Conservation (phyloP, 2,329 filamentous ascomycete species). For the Tolypocladium inflatum region DNA sequence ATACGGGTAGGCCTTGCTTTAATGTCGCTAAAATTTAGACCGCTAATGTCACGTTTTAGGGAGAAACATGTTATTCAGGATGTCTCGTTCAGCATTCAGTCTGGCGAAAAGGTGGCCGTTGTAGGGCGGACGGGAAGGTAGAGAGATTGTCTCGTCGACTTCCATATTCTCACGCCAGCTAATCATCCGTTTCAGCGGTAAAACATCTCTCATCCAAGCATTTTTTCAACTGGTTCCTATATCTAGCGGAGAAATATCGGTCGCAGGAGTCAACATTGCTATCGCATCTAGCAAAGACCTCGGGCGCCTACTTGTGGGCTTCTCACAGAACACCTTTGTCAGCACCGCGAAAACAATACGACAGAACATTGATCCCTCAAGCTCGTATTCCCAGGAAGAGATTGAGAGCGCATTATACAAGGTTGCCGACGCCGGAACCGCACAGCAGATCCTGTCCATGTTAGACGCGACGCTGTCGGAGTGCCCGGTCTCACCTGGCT, state of each 20-base stretch:
- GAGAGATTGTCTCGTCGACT: not conserved
- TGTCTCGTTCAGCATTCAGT: not conserved
- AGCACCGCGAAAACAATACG: not conserved
- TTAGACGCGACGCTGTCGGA: not conserved
- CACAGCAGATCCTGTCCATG: not conserved
- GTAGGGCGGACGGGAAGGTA: not conserved
- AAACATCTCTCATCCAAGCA: not conserved
- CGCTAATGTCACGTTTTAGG: not conserved
- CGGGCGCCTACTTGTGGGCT: not conserved
- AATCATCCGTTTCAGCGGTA: not conserved
- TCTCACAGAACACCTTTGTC: not conserved
- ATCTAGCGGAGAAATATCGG: not conserved
- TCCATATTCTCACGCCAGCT: not conserved
- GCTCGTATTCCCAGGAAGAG: not conserved
- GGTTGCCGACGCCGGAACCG: not conserved
- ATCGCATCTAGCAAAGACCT: not conserved
- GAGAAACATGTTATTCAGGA: not conserved
- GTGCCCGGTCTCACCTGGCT: not conserved
- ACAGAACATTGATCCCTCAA: not conserved
- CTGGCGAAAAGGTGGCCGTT: not conserved
- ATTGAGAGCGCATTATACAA: not conserved
- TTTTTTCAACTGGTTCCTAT: not conserved
- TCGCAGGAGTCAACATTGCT: not conserved
- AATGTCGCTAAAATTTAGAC: not conserved
- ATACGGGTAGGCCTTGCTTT: not conserved